Evolutionary conservation across 1,284 basidiomycete genomes (phyloP).

Genomic region (Ceratobasidium sp.): DNA sequence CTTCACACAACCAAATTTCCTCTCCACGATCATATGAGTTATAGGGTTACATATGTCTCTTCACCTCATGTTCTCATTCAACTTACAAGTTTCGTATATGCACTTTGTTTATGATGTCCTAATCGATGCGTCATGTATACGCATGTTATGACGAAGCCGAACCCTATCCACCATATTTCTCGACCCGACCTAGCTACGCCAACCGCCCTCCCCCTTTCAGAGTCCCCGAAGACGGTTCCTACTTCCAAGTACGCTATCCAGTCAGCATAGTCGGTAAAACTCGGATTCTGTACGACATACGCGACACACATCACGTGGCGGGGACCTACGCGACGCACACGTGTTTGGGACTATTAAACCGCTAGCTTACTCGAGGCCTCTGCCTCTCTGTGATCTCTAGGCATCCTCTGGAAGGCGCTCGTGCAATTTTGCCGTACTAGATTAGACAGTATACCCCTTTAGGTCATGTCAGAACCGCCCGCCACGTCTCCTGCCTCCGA

Average conservation of each 20-base stretch:
- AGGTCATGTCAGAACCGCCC: conserved; percentile 24
- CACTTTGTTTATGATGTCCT: not conserved
- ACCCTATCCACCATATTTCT: conserved; percentile 21
- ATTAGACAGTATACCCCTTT: not conserved
- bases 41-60: not conserved
- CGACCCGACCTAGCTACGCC: conserved; percentile 6
- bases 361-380: not conserved
- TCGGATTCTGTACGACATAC: conserved; percentile 8
- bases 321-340: conserved; percentile 38
- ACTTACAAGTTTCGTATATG: conserved; percentile 30
- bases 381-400: not conserved
- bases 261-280: not conserved
- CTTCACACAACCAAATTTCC: not conserved
- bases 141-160: conserved; percentile 35
- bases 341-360: conserved; percentile 38
- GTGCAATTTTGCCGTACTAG: not conserved
- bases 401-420: not conserved
- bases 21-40: not conserved
- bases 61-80: not conserved
- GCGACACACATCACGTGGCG: conserved; percentile 40
- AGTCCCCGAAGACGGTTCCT: not conserved
- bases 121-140: conserved; percentile 25
- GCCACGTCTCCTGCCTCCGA: conserved; percentile 25
- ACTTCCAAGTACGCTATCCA: not conserved
- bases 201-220: not conserved